phyloP scores from a whole-genome alignment of 441 rosid genomes.

The Raphanus hybrid region DNA sequence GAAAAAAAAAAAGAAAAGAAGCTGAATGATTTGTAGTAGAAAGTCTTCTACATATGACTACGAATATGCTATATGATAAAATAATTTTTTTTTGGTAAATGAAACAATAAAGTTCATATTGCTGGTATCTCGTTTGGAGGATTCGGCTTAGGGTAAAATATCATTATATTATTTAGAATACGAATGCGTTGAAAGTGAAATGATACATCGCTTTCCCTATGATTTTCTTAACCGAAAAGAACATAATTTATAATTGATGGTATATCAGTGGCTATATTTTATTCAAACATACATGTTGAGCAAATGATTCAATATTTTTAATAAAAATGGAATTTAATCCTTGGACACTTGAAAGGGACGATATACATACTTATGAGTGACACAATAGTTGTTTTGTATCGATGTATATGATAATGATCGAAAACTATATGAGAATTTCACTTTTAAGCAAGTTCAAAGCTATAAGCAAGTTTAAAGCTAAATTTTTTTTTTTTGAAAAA shows the following conservation, averaged over 20 bases:
- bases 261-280: slow-evolving; percentile 15
- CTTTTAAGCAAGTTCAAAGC: no score
- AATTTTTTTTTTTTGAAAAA: no score
- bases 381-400: not conserved
- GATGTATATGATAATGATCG: no score
- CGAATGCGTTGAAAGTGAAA: slow-evolving; percentile 36
- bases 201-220: slow-evolving; percentile 35
- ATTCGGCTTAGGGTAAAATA: slow-evolving; percentile 17
- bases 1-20: no score
- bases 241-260: not conserved
- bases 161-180: slow-evolving; percentile 26
- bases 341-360: slow-evolving; percentile 25
- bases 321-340: not conserved
- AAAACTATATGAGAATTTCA: no score
- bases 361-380: not conserved
- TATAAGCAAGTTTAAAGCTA: no score
- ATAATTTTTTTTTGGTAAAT: slow-evolving; percentile 10
- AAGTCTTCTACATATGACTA: slow-evolving; percentile 13
- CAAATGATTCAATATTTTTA: not conserved
- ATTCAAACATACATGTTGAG: slow-evolving; percentile 22
- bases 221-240: slow-evolving; percentile 29
- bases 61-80: slow-evolving; percentile 23
- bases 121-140: slow-evolving; percentile 35
- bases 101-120: not conserved
- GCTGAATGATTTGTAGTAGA: slow-evolving; percentile 4